These are phyloP conservation scores for Candida piceae DNA, from an alignment of 805 yeast genomes.

Conservation along the genomic window DNA sequence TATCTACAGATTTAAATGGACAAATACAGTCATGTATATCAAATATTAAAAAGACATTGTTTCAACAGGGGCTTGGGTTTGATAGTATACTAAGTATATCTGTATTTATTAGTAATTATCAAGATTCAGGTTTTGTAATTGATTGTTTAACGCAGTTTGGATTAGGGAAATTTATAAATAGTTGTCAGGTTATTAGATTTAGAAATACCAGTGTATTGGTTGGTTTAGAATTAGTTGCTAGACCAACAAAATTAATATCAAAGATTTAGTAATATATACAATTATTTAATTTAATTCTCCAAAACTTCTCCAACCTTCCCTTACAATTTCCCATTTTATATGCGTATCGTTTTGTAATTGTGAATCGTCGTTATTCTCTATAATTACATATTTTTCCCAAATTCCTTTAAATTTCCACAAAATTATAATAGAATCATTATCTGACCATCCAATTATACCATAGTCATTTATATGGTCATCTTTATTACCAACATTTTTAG, in stretches of 20 bases:
- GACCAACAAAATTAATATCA: conserved; percentile 4
- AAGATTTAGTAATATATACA: no score
- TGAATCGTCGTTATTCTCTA: conserved; percentile 38
- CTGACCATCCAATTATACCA: conserved; percentile 70
- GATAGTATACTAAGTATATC: background rate
- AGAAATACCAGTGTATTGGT: conserved; percentile 39
- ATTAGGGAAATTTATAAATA: conserved; percentile 5
- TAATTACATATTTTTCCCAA: conserved; percentile 83
- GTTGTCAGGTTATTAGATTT: conserved; percentile 33
- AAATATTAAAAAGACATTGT: background rate
- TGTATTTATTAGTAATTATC: conserved; percentile 1
- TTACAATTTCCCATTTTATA: conserved; percentile 47
- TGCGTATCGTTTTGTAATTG: conserved; percentile 1
- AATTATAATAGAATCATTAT: conserved; percentile 65
- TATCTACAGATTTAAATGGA: no score
- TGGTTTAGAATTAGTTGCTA: conserved; percentile 41
- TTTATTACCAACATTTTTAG: conserved; percentile 46
- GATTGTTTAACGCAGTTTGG: conserved; percentile 7
- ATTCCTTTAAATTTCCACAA: conserved; percentile 69
- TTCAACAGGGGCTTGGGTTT: background rate
- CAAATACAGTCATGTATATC: no score
- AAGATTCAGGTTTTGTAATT: conserved; percentile 8
- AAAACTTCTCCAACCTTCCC: conserved; percentile 69
- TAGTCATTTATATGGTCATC: conserved; percentile 27
- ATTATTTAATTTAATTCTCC: no score